phyloP scores from a whole-genome alignment of 2,329 filamentous ascomycete species.

The Metarhizium anisopliae region DNA sequence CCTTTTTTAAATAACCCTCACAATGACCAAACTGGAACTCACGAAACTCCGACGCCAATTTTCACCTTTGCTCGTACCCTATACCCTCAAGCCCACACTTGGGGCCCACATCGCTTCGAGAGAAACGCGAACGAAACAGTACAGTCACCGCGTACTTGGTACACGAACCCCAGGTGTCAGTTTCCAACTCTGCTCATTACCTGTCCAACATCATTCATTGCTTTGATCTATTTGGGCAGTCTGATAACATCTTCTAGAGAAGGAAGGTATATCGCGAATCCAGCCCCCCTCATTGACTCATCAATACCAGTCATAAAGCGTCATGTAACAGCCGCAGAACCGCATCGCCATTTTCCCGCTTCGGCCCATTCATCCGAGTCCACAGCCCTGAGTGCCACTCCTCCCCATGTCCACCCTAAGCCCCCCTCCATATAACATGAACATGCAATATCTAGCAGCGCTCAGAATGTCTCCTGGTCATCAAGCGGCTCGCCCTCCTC shows the following conservation, averaged over 20 bases:
- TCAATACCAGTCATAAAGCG: slow-evolving; percentile 6
- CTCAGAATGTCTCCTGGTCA: slow-evolving; percentile 73
- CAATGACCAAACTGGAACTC: no score
- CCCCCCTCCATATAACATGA: background rate
- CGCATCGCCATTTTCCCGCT: background rate
- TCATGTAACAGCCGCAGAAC: background rate
- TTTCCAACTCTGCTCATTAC: background rate
- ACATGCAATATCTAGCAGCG: background rate
- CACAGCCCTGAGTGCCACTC: background rate
- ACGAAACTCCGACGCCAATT: no score
- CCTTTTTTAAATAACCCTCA: no score
- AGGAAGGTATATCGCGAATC: slow-evolving; percentile 2
- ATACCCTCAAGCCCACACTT: no score
- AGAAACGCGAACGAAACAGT: no score
- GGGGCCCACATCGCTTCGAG: no score
- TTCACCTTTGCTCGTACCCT: no score
- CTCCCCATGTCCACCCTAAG: background rate
- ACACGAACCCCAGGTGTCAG: background rate
- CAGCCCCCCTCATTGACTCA: background rate
- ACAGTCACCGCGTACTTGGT: background rate
- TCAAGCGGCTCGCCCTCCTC: slow-evolving; percentile 62
- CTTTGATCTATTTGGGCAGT: slow-evolving; percentile 1
- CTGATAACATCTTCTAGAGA: background rate
- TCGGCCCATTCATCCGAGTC: background rate
- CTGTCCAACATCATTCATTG: slow-evolving; percentile 4